Evolutionary conservation across 1,284 basidiomycete genomes (phyloP), one percentile per base, ranked within the genome.

Genomic region (Cryptococcus sp.): DNA sequence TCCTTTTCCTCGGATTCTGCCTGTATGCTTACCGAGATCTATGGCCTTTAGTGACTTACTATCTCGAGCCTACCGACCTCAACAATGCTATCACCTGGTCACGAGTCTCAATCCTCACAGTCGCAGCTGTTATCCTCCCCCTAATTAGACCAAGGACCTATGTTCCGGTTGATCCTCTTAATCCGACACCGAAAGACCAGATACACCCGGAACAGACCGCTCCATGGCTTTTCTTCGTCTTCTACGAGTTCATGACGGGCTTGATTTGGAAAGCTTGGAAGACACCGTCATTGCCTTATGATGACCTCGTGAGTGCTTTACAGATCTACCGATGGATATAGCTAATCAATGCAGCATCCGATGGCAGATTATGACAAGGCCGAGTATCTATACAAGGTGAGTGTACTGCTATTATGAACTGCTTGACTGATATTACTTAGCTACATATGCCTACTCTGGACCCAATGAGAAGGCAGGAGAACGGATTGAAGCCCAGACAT

Each of bases 141-240:
- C 63, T 82, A 2, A 55, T 80, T 47, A 72, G 77, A n/a, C 82
- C 83, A 11, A 76, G 80, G 35, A 72, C 68, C 11, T 82, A 81
- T 58, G 64, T 78, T 0, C 80, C 83, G 0, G 62, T 75, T 3
- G 78, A 82, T 55, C 77, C 73, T 1, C 46, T 57, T 4, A 61
- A 69, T 47, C 72, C 70, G n/a, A 68, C 71, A 2, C 65, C 75
- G 4, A 65, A 76, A 30, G 79, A 81, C 5, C 53, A 70, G 30
- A 59, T 76, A 34, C 85, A 83, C 70, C 83, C 84, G 3, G 86
- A 88, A 64, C 86, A 88, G 67, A 86, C 83, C 0, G 81, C 84
- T 0, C 83, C 85, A 0, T 74, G 82, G 48, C 62, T 85, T 14
- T 84, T 82, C 3, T 76, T 84, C 59, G 46, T 80, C 13, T 78